phyloP scores from a whole-genome alignment of 225 moss, liverwort and hornwort genomes.

The Neckera pumila region DNA sequence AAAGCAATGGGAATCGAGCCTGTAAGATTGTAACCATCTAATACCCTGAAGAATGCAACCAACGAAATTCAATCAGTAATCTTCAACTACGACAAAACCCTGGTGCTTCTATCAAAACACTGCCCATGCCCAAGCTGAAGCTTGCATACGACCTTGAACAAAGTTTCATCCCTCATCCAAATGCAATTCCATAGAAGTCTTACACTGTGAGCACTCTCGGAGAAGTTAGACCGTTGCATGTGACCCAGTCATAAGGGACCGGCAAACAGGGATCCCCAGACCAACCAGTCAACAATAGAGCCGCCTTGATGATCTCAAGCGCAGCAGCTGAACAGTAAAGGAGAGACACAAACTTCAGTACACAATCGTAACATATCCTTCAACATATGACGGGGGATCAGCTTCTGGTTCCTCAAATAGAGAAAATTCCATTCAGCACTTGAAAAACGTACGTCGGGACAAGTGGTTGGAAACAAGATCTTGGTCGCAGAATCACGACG shows the following conservation, averaged over 20 bases:
- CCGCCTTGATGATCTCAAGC: not conserved
- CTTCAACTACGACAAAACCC: not conserved
- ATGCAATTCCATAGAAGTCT: not conserved
- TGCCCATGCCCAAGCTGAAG: not conserved
- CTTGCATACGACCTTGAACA: not conserved
- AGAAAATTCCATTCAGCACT: not conserved
- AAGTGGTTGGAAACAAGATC: not conserved
- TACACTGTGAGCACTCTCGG: slow-evolving; percentile 16
- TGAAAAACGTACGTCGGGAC: not conserved
- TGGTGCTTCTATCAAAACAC: not conserved
- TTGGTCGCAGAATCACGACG: not conserved
- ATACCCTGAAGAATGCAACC: not conserved
- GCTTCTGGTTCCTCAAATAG: not conserved
- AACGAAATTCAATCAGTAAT: not conserved
- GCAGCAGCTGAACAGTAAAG: slow-evolving; percentile 4
- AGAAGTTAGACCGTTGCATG: not conserved
- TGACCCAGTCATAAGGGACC: slow-evolving; percentile 13
- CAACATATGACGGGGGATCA: not conserved
- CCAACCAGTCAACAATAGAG: slow-evolving; percentile 5
- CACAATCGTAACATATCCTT: not conserved
- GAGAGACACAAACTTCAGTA: not conserved
- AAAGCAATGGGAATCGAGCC: slow-evolving; percentile 2
- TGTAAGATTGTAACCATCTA: slow-evolving; percentile 14
- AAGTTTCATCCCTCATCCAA: not conserved
- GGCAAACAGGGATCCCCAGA: slow-evolving; percentile 37